Percentiles rank a stretch among this genome's conserved stretches.
These are phyloP conservation scores for Diatrype stigma DNA, from an alignment of 2,329 filamentous ascomycete species.

Conservation along the genomic window DNA sequence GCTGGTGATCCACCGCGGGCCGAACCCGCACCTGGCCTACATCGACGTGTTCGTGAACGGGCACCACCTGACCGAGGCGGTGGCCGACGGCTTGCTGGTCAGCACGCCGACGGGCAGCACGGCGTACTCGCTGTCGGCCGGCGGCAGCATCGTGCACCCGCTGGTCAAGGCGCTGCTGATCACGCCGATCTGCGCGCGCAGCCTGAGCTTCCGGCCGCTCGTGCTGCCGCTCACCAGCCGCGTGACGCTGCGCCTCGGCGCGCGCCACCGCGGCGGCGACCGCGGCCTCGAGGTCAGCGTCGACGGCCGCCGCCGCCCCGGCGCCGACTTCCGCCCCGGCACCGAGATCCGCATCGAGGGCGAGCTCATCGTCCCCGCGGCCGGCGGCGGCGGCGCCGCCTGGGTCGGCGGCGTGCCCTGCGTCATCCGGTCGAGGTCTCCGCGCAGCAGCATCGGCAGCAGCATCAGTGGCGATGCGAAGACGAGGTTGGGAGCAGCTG, in stretches of 20 bases:
- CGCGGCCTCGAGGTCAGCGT: slow-evolving; percentile 75
- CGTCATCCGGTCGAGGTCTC: neutral
- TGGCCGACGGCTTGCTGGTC: slow-evolving; percentile 91
- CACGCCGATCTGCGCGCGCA: slow-evolving; percentile 91
- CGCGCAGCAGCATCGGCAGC: neutral
- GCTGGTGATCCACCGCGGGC: slow-evolving; percentile 86
- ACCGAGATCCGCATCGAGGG: slow-evolving; percentile 87
- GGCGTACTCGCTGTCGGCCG: slow-evolving; percentile 89
- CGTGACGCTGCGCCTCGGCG: slow-evolving; percentile 75
- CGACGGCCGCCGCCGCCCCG: slow-evolving; percentile 66
- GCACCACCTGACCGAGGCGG: slow-evolving; percentile 86
- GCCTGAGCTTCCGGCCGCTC: slow-evolving; percentile 84
- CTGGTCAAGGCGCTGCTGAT: slow-evolving; percentile 83
- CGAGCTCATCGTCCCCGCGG: slow-evolving; percentile 41
- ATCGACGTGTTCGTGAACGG: slow-evolving; percentile 89
- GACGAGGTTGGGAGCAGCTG: no score
- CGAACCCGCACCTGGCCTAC: slow-evolving; percentile 83
- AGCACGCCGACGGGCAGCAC: slow-evolving; percentile 93
- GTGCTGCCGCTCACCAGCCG: slow-evolving; percentile 84
- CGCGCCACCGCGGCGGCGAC: slow-evolving; percentile 62
- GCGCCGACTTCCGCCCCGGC: slow-evolving; percentile 64
- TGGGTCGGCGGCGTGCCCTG: neutral
- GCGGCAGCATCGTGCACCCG: slow-evolving; percentile 91
- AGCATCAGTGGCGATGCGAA: no score
- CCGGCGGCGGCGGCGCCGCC: neutral